These are phyloP conservation scores for Fusarium mundagurra DNA, from an alignment of 2,329 filamentous ascomycete genomes.

Conservation along the genomic window DNA sequence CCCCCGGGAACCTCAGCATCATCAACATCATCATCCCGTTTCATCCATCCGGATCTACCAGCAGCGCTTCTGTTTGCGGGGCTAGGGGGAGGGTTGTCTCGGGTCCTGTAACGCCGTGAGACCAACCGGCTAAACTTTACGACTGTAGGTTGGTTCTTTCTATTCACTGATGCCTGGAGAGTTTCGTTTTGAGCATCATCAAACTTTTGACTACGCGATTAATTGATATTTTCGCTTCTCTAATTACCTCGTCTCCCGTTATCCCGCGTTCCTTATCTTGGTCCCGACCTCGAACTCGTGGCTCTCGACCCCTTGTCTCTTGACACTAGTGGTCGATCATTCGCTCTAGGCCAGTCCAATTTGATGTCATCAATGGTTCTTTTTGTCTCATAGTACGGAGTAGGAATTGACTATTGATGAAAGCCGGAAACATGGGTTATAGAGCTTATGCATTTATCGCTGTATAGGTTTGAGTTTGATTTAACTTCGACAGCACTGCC, in stretches of 20 bases:
- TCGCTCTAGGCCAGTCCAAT: slow-evolving; percentile 18
- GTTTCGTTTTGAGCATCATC: background rate
- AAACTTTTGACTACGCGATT: slow-evolving; percentile 10
- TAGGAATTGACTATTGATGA: background rate
- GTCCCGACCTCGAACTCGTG: slow-evolving; percentile 30
- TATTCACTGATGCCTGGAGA: background rate
- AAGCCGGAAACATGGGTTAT: slow-evolving; percentile 4
- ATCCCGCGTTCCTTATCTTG: slow-evolving; percentile 28
- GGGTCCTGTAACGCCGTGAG: slow-evolving; percentile 6
- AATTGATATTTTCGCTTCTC: slow-evolving; percentile 10
- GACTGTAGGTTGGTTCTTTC: background rate
- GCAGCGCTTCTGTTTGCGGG: slow-evolving; percentile 25
- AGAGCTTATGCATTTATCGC: slow-evolving; percentile 2
- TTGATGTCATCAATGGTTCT: slow-evolving; percentile 11
- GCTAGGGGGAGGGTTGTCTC: slow-evolving; percentile 27
- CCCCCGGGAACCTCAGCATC: slow-evolving; percentile 16
- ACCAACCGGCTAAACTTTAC: background rate
- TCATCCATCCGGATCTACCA: slow-evolving; percentile 22
- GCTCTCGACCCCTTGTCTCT: slow-evolving; percentile 32
- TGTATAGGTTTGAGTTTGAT: background rate
- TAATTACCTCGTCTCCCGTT: slow-evolving; percentile 7
- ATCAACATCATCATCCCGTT: slow-evolving; percentile 4
- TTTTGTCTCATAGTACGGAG: background rate
- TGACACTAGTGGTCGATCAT: slow-evolving; percentile 39
- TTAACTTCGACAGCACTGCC: background rate